These are phyloP conservation scores for Nicotiana tomentosiformis DNA, from an alignment of 257 asterid genomes.

Conservation along the genomic window DNA sequence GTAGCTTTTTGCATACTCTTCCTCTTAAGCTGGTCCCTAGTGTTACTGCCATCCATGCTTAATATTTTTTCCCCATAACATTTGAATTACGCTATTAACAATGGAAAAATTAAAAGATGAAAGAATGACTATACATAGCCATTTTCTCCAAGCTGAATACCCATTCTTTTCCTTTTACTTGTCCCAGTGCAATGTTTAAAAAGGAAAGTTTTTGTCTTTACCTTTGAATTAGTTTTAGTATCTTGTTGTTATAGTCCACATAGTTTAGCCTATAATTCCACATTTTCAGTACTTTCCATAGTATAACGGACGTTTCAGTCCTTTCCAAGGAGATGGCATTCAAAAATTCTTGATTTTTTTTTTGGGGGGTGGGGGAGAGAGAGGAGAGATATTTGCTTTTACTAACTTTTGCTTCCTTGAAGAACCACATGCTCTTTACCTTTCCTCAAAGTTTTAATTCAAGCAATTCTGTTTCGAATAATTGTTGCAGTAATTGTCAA, in stretches of 20 bases:
- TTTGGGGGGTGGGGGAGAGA: too few species aligned
- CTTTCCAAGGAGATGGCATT: too few species aligned
- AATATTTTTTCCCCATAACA: neutral
- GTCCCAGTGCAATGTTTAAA: neutral
- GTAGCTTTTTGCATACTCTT: neutral
- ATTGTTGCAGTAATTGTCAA: too few species aligned
- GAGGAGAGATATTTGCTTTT: too few species aligned
- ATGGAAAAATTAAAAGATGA: neutral
- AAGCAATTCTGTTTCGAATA: too few species aligned
- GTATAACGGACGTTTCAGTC: too few species aligned
- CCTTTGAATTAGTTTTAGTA: neutral
- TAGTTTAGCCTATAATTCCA: too few species aligned
- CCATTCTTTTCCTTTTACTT: neutral
- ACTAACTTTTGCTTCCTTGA: too few species aligned
- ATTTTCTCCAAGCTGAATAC: neutral
- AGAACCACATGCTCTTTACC: too few species aligned
- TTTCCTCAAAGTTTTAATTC: too few species aligned
- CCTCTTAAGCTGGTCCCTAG: neutral
- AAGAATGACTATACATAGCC: neutral
- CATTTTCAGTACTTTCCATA: too few species aligned
- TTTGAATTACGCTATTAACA: neutral
- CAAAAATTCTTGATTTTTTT: too few species aligned
- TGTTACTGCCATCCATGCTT: neutral
- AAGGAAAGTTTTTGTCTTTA: neutral
- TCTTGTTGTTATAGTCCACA: neutral